Evolutionary conservation across 768 basidiomycete species (phyloP), one percentile per base, ranked within the genome.

Genomic region (Auricularia sp.): DNA sequence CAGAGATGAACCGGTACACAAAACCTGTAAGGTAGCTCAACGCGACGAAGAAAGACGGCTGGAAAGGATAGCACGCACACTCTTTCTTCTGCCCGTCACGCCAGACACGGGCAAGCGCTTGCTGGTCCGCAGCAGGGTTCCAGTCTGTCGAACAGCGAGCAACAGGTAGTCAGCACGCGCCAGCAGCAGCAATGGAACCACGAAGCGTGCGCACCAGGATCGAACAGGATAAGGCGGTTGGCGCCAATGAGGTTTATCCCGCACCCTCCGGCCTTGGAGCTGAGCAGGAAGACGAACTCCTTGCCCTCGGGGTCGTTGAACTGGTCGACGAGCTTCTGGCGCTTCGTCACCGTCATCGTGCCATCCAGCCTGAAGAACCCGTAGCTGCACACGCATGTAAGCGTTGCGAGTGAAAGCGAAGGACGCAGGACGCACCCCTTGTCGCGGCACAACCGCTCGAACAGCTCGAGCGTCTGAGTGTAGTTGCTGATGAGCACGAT

Each of bases 1-100:
- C 93, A 3, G 92, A 89, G 68, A 98, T 95, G 76, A 98, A 99
- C 29, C 96, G 91, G 74, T 98, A 99, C 3, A 98, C 96, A 69
- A 99, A 99, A 71, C 93, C 93, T 96, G 61, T 35, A 58, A 67
- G 53, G 66, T 43, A 42, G 42, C 63, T 16, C 11, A 18, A 23
- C 23, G n/a, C n/a, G 36, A 34, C 36, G 29, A 42, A 66, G 51
- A 36, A 33, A 10, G 23, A 51, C 1, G 5, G 47, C 11, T 10
- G 43, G 1, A 18, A 44, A 44, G 2, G 14, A 36, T 14, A 36
- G 18, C 29, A 72, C 90, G 62, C 71, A 94, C 96, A 99, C 77
- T 97, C 95, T 84, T 98, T 98, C 85, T 97, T 99, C 75, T 98
- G 96, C 0, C 96, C 96, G 71, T 99, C 96, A 77, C 96, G 90